A percentile compares a stretch with the other conserved stretches of the same genome.
phyloP scores from a whole-genome alignment of 2,329 filamentous ascomycete genomes.

The Alternaria longipes region DNA sequence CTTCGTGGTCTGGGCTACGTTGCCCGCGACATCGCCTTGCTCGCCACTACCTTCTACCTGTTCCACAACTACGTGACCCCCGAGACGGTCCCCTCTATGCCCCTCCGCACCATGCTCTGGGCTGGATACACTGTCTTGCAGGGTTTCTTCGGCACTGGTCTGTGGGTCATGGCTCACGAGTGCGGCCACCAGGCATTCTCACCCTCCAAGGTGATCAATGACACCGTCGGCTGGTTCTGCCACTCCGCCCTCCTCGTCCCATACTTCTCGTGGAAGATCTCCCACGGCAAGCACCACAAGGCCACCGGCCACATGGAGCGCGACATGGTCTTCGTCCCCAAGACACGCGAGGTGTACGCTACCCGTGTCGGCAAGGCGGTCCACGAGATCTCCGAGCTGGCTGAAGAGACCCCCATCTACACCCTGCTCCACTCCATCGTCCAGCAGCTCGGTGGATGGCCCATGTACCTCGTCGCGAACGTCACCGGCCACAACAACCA shows the following conservation, averaged over 20 bases:
- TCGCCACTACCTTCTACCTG: constrained; percentile 82
- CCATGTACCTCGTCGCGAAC: constrained; percentile 88
- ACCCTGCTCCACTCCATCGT: constrained; percentile 77
- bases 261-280: constrained; percentile 99
- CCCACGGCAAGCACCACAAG: constrained; percentile 99
- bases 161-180: constrained; percentile 98
- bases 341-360: constrained; percentile 84
- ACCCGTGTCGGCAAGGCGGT: constrained; percentile 74
- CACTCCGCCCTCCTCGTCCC: constrained; percentile 91
- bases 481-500: constrained; percentile 97
- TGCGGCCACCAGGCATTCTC: constrained; percentile 98
- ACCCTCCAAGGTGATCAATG: constrained; percentile 87
- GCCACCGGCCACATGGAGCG: constrained; percentile 96
- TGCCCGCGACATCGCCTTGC: constrained; percentile 76
- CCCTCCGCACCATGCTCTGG: constrained; percentile 72
- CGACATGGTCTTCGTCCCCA: constrained; percentile 99
- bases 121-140: constrained; percentile 80
- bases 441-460: constrained; percentile 95
- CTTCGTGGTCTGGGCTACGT: constrained; percentile 82
- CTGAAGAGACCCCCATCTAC: constrained; percentile 91
- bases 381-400: constrained; percentile 87
- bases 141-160: constrained; percentile 89
- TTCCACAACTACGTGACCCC: constrained; percentile 92
- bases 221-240: constrained; percentile 88
- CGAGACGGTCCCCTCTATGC: constrained; percentile 76